A percentile compares a stretch with the other conserved stretches of the same genome.
Conservation (phyloP, 1,284 basidiomycete genomes). For the Fomitopsis palustris region DNA sequence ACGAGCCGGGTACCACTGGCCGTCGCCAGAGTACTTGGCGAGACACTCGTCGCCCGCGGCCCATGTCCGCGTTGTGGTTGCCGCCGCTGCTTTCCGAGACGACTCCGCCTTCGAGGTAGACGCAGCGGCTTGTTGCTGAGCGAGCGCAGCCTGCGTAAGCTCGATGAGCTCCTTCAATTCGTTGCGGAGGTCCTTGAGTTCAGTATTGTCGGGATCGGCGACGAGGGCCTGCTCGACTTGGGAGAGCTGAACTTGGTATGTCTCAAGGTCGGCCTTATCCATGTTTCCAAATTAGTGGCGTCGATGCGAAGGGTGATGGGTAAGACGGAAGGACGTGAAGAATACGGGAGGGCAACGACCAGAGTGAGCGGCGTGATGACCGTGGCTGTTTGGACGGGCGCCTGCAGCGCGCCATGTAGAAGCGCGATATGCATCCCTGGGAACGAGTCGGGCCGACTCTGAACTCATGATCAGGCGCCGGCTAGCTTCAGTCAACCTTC, state of each 20-base stretch:
- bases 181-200: slow-evolving; percentile 71
- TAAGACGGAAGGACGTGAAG: not conserved
- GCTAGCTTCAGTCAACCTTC: too few relatives aligned
- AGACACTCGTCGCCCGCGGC: slow-evolving; percentile 90
- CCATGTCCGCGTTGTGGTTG: slow-evolving; percentile 53
- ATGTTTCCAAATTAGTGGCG: slow-evolving; percentile 31
- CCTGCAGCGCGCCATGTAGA: too few relatives aligned
- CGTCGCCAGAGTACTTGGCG: slow-evolving; percentile 89
- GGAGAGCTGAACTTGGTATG: slow-evolving; percentile 84
- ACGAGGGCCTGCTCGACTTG: slow-evolving; percentile 88
- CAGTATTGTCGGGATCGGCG: slow-evolving; percentile 79
- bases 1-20: slow-evolving; percentile 88
- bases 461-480: too few relatives aligned
- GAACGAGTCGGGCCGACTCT: not conserved
- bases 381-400: too few relatives aligned
- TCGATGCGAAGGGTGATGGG: not conserved
- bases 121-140: slow-evolving; percentile 56
- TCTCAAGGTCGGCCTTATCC: slow-evolving; percentile 81
- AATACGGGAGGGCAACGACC: not conserved
- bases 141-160: slow-evolving; percentile 76
- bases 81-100: slow-evolving; percentile 47
- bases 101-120: slow-evolving; percentile 58
- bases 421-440: not conserved
- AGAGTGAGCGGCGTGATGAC: not conserved
- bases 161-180: slow-evolving; percentile 90